These are phyloP conservation scores for Trametes versicolor DNA, from an alignment of 1,284 basidiomycete species.

Conservation along the genomic window DNA sequence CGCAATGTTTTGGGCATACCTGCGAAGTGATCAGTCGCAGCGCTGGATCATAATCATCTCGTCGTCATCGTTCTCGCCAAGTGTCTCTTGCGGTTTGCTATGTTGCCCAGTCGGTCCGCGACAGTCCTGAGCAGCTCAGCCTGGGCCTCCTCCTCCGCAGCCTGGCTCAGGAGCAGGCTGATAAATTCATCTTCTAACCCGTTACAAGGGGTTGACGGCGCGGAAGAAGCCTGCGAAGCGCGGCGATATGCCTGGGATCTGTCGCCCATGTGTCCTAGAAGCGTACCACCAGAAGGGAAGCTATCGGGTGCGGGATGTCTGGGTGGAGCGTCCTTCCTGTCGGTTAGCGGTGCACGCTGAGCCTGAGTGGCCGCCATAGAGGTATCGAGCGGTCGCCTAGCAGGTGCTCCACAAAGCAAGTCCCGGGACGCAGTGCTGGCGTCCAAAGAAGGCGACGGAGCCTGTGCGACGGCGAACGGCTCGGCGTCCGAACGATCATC, in stretches of 20 bases:
- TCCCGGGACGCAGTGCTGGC: neutral
- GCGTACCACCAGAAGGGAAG: conserved; percentile 9
- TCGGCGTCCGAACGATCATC: conserved; percentile 1
- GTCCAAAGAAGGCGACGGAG: neutral
- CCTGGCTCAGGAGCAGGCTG: conserved; percentile 39
- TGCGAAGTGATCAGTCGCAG: neutral
- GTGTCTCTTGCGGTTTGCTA: conserved; percentile 30
- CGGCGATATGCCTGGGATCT: neutral
- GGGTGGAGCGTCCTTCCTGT: neutral
- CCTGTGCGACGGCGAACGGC: neutral
- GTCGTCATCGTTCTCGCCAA: conserved; percentile 20
- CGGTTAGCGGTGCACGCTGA: neutral
- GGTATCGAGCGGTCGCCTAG: neutral
- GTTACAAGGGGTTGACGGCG: conserved; percentile 13
- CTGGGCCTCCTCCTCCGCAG: conserved; percentile 40
- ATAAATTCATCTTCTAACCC: conserved; percentile 43
- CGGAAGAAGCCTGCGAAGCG: neutral
- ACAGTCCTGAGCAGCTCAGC: conserved; percentile 39
- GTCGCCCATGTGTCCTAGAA: conserved; percentile 8
- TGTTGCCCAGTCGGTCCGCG: conserved; percentile 37
- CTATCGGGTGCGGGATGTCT: conserved; percentile 2
- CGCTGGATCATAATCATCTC: conserved; percentile 3
- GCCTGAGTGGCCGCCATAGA: neutral
- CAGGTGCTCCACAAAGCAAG: neutral
- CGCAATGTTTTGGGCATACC: neutral